These are phyloP conservation scores for Acanthamoeba sp. DNA, from an alignment of 208 protist species.

Conservation along the genomic window DNA sequence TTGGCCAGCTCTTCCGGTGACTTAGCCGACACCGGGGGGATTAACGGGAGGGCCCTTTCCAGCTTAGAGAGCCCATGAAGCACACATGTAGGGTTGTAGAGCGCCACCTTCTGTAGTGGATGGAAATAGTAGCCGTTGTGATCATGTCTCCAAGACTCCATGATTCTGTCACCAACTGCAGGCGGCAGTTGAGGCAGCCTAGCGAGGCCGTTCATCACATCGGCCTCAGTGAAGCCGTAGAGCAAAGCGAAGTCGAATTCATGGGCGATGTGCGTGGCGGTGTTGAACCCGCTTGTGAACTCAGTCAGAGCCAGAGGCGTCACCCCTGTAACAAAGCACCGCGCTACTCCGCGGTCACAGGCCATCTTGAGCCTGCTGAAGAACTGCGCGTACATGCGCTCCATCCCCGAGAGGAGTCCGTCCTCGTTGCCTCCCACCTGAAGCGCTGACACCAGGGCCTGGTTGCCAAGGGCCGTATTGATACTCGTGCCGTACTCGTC, in stretches of 20 bases:
- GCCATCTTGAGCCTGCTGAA: constrained; percentile 26
- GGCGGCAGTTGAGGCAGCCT: constrained; percentile 21
- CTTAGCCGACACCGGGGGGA: too few species aligned
- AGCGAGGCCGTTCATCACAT: not conserved
- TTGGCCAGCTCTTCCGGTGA: not conserved
- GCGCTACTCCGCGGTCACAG: not conserved
- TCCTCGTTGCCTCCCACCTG: not conserved
- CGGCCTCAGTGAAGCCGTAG: constrained; percentile 52
- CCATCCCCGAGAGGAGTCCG: not conserved
- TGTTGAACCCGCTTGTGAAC: constrained; percentile 40
- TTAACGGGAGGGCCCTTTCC: not conserved
- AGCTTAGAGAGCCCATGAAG: not conserved
- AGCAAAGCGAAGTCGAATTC: constrained; percentile 15
- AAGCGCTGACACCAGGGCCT: constrained; percentile 17
- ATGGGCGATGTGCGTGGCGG: constrained; percentile 19
- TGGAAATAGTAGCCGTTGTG: constrained; percentile 59
- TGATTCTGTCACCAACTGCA: not conserved
- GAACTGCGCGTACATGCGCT: not conserved
- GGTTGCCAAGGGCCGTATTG: not conserved
- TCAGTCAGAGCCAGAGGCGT: not conserved
- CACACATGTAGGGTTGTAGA: constrained; percentile 58
- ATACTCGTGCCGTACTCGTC: constrained; percentile 28
- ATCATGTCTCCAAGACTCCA: constrained; percentile 15
- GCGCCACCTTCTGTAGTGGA: not conserved
- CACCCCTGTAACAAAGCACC: constrained; percentile 38